Conservation (phyloP, 2,329 filamentous ascomycete species). For the Paecilomyces sp. region DNA sequence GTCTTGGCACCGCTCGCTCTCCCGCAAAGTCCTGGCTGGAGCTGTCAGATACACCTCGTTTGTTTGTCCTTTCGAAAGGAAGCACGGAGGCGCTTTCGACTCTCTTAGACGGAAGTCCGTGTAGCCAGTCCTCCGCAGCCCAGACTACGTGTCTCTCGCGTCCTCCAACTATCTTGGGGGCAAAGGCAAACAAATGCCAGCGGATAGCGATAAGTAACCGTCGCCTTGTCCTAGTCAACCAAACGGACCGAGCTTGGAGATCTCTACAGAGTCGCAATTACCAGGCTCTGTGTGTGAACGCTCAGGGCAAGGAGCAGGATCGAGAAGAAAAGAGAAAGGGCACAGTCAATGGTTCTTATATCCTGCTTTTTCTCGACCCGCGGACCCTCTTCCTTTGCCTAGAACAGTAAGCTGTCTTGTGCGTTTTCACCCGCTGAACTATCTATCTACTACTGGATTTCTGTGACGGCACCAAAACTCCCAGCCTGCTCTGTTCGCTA, state of each 20-base stretch:
- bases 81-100: not conserved
- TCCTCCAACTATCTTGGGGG: not conserved
- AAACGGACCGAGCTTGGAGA: not conserved
- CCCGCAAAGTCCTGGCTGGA: not conserved
- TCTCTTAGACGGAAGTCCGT: not conserved
- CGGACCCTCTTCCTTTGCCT: not conserved
- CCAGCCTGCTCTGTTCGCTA: not conserved
- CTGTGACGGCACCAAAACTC: not conserved
- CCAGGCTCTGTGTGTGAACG: not conserved
- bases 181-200: not conserved
- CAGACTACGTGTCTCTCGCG: not conserved
- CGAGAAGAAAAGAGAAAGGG: not conserved
- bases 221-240: not conserved
- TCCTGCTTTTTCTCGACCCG: not conserved
- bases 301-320: not conserved
- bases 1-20: slow-evolving; percentile 3
- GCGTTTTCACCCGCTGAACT: not conserved
- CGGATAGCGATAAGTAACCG: not conserved
- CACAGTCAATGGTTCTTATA: not conserved
- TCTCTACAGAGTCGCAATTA: not conserved
- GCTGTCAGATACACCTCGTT: not conserved
- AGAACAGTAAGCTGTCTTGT: not conserved
- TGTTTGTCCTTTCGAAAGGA: not conserved
- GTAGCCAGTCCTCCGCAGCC: not conserved
- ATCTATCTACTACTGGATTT: not conserved